Conservation (phyloP, 495 filamentous ascomycete genomes). For the Glarea lozoyensis region DNA sequence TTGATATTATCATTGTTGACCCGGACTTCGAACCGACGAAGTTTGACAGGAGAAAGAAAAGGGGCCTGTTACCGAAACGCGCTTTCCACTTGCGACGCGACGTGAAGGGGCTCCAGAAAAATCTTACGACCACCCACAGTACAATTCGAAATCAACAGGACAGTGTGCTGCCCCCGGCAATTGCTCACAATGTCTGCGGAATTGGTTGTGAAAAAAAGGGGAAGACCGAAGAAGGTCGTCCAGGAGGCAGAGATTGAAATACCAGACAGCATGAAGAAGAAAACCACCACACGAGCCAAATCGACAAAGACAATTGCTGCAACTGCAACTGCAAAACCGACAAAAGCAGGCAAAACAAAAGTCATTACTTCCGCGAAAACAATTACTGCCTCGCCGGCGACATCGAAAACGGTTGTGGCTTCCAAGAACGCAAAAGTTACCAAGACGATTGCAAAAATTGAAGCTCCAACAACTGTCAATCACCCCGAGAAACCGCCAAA, state of each 20-base stretch:
- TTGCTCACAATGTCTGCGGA: slow-evolving; percentile 16
- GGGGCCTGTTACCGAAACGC: slow-evolving; percentile 11
- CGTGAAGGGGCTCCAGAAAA: neutral
- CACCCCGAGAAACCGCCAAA: neutral
- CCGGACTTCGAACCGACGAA: neutral
- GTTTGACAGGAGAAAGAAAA: neutral
- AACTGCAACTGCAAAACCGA: too few relatives aligned
- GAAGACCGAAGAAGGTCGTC: slow-evolving; percentile 22
- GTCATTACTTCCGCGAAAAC: slow-evolving; percentile 4
- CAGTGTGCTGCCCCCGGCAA: too few relatives aligned
- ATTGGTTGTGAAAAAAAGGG: slow-evolving; percentile 19
- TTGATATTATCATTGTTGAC: neutral
- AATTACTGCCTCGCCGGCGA: slow-evolving; percentile 4
- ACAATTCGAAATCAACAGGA: too few relatives aligned
- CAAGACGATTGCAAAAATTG: too few relatives aligned
- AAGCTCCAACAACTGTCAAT: neutral
- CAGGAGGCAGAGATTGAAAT: slow-evolving; percentile 14
- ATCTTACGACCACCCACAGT: too few relatives aligned
- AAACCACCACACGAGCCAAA: slow-evolving; percentile 12
- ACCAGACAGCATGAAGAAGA: slow-evolving; percentile 8
- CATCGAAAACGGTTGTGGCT: too few relatives aligned
- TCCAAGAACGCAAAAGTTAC: too few relatives aligned
- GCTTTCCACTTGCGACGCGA: slow-evolving; percentile 9
- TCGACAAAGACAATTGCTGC: slow-evolving; percentile 15
- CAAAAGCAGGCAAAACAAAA: too few relatives aligned